These are phyloP conservation scores for Fusarium cyanostomum DNA, from an alignment of 2,329 filamentous ascomycete genomes.

Conservation along the genomic window DNA sequence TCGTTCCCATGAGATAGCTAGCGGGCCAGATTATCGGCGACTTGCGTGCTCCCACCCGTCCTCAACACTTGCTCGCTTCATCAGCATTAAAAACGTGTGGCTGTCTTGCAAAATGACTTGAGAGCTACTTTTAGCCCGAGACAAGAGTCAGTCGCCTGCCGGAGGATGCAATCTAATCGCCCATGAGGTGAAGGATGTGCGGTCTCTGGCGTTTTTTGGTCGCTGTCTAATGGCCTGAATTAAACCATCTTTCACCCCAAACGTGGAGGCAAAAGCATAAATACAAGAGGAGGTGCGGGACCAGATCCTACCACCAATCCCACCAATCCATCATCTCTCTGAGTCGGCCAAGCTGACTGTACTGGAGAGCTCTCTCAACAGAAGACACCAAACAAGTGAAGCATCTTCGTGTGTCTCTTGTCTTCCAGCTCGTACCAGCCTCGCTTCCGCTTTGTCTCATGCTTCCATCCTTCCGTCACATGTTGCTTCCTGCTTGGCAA, in stretches of 20 bases:
- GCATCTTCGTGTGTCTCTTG: neutral
- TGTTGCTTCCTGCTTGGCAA: constrained; percentile 22
- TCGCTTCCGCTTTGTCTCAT: constrained; percentile 19
- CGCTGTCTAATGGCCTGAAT: constrained; percentile 10
- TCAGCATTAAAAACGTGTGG: neutral
- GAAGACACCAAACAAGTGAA: neutral
- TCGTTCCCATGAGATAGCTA: constrained; percentile 10
- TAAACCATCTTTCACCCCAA: constrained; percentile 21
- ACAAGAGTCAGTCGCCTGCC: constrained; percentile 32
- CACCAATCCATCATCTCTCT: constrained; percentile 16
- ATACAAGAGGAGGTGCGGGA: constrained; percentile 23
- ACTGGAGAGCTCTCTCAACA: neutral
- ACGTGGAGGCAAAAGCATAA: constrained; percentile 29
- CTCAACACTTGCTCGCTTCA: neutral
- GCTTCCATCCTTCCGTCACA: constrained; percentile 22
- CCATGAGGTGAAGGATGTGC: constrained; percentile 9
- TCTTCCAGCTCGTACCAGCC: neutral
- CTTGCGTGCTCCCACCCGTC: constrained; percentile 11
- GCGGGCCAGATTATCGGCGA: constrained; percentile 29
- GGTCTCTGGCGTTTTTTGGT: constrained; percentile 8
- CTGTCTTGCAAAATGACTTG: constrained; percentile 6
- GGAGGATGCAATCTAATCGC: constrained; percentile 1
- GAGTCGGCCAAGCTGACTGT: neutral
- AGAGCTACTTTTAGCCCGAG: constrained; percentile 10
- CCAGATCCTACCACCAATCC: constrained; percentile 12